Evolutionary conservation across 352 stramenopile genomes (phyloP).

Genomic region (Phytopythium mirpurense): DNA sequence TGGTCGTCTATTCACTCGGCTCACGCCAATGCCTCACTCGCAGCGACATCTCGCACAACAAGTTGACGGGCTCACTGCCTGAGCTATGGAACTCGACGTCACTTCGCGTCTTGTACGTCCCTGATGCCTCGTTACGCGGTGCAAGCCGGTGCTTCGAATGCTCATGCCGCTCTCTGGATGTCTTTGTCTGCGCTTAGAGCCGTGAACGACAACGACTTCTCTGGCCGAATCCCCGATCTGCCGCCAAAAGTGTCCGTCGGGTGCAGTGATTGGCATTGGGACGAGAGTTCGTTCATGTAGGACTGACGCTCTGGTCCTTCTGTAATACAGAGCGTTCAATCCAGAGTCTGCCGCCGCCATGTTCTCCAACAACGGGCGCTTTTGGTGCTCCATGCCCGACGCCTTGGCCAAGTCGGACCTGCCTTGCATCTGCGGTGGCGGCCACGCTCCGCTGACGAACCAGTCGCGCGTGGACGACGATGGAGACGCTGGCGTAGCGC

Average conservation of each 20-base stretch:
- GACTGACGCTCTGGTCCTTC: conserved; percentile 4
- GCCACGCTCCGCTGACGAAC: conserved; percentile 2
- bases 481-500: background rate
- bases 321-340: conserved; percentile 9
- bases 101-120: conserved; percentile 46
- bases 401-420: conserved; percentile 9
- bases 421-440: conserved; percentile 29
- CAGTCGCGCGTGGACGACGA: too few species aligned
- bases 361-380: conserved; percentile 1
- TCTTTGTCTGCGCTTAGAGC: conserved; percentile 14
- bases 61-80: conserved; percentile 31
- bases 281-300: background rate
- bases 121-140: background rate
- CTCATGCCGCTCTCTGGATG: background rate
- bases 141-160: background rate
- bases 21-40: background rate
- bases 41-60: conserved; percentile 50
- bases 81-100: conserved; percentile 37
- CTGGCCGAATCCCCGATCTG: conserved; percentile 19
- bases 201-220: conserved; percentile 28
- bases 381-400: conserved; percentile 1
- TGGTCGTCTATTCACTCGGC: background rate
- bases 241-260: conserved; percentile 22
- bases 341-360: background rate
- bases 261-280: too few species aligned